Base-by-base conservation (phyloP, 1,139 yeast species). In the Blastobotrys ciferrii region DNA sequence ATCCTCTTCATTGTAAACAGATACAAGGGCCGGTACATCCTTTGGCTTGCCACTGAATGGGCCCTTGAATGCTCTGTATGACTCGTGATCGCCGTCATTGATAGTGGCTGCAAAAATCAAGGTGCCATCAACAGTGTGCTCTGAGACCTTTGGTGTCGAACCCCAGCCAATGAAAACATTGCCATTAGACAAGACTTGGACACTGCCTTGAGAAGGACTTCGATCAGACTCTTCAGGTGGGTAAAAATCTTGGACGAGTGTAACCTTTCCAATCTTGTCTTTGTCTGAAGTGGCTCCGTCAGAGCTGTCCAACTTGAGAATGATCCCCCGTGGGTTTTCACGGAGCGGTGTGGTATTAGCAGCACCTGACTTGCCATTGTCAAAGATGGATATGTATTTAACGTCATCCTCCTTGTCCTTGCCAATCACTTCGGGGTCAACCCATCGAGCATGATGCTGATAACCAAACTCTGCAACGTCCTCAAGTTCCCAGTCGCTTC, bases 131-230 rank as follows among this genome's bases (percentile, higher is more conserved):
- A 50, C 42, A 48, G 64, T 59, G 46, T 58, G 68, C 48, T 71
- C 74, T 6, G 75, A 69, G 4, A 71, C 61, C 2, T 72, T 70
- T 15, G 73, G 74, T 30, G 60, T 65, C 4, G 72, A 66, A 1
- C 75, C 75, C 74, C 75, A 71, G 47, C 67, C 67, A 11, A 70
- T 71, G 31, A 71, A 49, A 17, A 67, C 73, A 45, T 71, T 63
- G 5, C 73, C 73, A 47, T 69, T 61, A n/a, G 63, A 62, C 36
- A 71, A 57, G 1, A 69, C 63, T 49, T 70, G 74, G 1, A 69
- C 61, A 11, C 72, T 68, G 0, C 74, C 74, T 55, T 71, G 75
- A 1, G 75, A 71, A 2, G 31, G 19, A 3, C 40, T 18, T 9
- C 9, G 28, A 9, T 13, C 32, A 2, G 2, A 3, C 3, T 30